Evolutionary conservation across 768 basidiomycete genomes (phyloP).

Genomic region (Naganishia antarctica): DNA sequence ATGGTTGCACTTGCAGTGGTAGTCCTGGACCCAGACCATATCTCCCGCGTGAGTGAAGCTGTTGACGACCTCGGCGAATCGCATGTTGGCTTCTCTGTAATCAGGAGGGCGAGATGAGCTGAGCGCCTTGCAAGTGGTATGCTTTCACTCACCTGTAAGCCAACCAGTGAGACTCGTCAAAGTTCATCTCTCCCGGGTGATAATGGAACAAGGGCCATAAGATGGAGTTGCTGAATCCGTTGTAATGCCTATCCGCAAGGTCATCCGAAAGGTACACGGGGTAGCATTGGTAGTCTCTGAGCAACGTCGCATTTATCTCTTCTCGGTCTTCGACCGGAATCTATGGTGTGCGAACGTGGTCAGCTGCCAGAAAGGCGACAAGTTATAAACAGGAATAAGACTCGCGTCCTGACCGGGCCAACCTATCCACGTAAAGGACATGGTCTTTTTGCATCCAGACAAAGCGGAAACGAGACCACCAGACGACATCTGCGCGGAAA

Average conservation of each 20-base stretch:
- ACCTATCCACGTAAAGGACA: constrained; percentile 96
- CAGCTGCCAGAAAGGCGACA: neutral
- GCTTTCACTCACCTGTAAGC: constrained; percentile 59
- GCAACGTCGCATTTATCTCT: constrained; percentile 81
- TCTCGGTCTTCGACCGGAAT: constrained; percentile 90
- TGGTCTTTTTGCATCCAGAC: constrained; percentile 94
- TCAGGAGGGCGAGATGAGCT: neutral
- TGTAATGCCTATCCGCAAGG: constrained; percentile 88
- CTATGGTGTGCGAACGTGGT: constrained; percentile 49
- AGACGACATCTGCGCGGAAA: constrained; percentile 74
- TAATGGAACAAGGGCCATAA: constrained; percentile 99
- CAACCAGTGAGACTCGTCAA: constrained; percentile 96
- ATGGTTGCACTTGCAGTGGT: constrained; percentile 31
- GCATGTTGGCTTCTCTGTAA: constrained; percentile 77
- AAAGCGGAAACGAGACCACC: constrained; percentile 96
- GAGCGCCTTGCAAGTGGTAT: too few species aligned
- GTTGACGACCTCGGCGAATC: constrained; percentile 84
- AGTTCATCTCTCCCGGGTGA: constrained; percentile 99
- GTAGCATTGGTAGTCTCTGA: constrained; percentile 93
- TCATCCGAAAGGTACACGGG: constrained; percentile 98
- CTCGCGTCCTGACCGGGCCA: constrained; percentile 63
- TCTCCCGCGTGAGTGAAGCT: constrained; percentile 73
- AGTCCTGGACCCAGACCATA: constrained; percentile 93
- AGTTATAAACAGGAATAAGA: constrained; percentile 2
- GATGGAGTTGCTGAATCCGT: constrained; percentile 94